Evolutionary conservation across 768 basidiomycete genomes (phyloP).

Genomic region (Lactarius hengduanensis): DNA sequence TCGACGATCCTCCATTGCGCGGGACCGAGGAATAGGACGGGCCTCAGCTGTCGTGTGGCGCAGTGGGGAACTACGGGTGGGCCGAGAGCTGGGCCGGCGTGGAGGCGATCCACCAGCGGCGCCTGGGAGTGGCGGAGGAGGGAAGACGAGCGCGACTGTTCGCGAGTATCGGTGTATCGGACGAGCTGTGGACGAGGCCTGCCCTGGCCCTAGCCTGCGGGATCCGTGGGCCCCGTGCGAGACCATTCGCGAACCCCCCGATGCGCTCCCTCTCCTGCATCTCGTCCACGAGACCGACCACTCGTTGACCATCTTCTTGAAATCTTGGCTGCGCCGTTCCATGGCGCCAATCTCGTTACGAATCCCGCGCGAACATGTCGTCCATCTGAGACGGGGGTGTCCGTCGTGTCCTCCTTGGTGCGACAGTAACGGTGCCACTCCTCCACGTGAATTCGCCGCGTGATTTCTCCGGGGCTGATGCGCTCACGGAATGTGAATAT

Average conservation of each 20-base stretch:
- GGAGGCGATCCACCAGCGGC: not conserved
- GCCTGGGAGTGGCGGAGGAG: not conserved
- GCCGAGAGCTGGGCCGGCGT: not conserved
- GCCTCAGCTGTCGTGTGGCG: not conserved
- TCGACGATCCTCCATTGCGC: not conserved
- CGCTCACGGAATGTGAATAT: slow-evolving; percentile 25
- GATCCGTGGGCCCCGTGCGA: not conserved
- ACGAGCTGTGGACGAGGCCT: slow-evolving; percentile 10
- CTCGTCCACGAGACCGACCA: slow-evolving; percentile 14
- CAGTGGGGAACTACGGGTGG: not conserved
- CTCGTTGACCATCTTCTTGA: slow-evolving; percentile 24
- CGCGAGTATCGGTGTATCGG: slow-evolving; percentile 1
- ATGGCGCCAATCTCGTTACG: slow-evolving; percentile 22
- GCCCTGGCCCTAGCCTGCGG: not conserved
- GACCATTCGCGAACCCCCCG: slow-evolving; percentile 3
- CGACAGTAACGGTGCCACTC: slow-evolving; percentile 19
- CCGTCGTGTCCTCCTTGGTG: not conserved
- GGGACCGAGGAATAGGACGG: not conserved
- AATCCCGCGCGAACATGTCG: slow-evolving; percentile 23
- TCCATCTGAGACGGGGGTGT: slow-evolving; percentile 20
- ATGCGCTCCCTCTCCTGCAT: slow-evolving; percentile 15
- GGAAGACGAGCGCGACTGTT: slow-evolving; percentile 16
- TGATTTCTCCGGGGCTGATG: slow-evolving; percentile 26
- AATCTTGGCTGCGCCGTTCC: slow-evolving; percentile 22
- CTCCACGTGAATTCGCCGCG: slow-evolving; percentile 24